phyloP scores from a whole-genome alignment of 495 filamentous ascomycete genomes.

The Sordaria brevicollis region DNA sequence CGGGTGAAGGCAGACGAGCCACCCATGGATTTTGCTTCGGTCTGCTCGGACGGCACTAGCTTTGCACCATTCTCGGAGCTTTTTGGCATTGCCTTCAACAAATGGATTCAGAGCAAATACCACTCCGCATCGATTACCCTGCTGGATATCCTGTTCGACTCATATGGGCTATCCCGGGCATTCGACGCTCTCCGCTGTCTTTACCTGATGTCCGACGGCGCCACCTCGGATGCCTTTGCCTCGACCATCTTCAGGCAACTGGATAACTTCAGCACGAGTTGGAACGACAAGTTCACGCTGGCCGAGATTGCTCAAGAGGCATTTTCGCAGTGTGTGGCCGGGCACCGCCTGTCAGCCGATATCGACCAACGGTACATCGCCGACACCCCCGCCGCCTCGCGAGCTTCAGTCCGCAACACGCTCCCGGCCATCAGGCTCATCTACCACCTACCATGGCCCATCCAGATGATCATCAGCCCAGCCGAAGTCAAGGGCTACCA shows the following conservation, averaged over 20 bases:
- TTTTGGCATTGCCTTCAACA: constrained; percentile 57
- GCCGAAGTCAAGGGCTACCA: constrained; percentile 55
- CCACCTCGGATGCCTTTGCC: constrained; percentile 50
- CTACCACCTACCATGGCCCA: constrained; percentile 68
- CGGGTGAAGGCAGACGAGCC: constrained; percentile 19
- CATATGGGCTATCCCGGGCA: constrained; percentile 54
- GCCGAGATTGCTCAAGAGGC: constrained; percentile 68
- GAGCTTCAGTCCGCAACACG: constrained; percentile 35
- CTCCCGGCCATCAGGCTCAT: constrained; percentile 48
- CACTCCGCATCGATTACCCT: constrained; percentile 55
- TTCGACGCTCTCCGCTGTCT: constrained; percentile 60
- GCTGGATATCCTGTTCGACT: constrained; percentile 52
- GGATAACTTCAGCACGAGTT: constrained; percentile 52
- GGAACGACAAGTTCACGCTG: constrained; percentile 75
- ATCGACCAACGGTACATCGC: constrained; percentile 33
- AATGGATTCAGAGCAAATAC: constrained; percentile 63
- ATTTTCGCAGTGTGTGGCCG: constrained; percentile 48
- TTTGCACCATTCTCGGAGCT: constrained; percentile 67
- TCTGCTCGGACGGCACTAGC: constrained; percentile 32
- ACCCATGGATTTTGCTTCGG: constrained; percentile 43
- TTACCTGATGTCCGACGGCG: constrained; percentile 65
- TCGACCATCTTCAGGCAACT: constrained; percentile 67
- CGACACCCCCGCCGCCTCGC: constrained; percentile 21
- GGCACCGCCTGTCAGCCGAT: constrained; percentile 45
- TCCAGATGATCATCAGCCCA: constrained; percentile 69